phyloP scores from a whole-genome alignment of 2,329 filamentous ascomycete species.

The Colletotrichum viniferum region DNA sequence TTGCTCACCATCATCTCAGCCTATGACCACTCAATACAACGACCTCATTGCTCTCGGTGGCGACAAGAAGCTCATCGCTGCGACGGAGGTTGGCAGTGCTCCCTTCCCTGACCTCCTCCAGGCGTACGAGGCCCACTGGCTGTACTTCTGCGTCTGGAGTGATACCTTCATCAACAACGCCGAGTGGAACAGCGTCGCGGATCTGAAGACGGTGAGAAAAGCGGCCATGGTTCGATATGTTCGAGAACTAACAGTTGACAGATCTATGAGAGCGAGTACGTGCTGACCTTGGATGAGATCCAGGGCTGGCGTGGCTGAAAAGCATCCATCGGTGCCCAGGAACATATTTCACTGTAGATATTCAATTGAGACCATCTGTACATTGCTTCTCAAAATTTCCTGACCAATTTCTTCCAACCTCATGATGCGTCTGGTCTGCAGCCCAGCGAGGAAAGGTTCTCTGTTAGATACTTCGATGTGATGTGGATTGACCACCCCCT shows the following conservation, averaged over 20 bases:
- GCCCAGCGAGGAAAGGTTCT: neutral
- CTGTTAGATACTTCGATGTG: neutral
- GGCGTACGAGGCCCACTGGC: conserved; percentile 51
- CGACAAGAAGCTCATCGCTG: conserved; percentile 52
- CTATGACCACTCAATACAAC: conserved; percentile 48
- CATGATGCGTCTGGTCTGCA: neutral
- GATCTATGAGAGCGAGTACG: conserved; percentile 36
- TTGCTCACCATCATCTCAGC: conserved; percentile 22
- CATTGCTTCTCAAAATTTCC: neutral
- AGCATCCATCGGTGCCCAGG: neutral
- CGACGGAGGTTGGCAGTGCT: conserved; percentile 50
- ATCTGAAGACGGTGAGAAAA: conserved; percentile 37
- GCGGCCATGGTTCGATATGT: fast-evolving
- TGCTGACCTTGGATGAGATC: conserved; percentile 38
- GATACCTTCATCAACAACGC: conserved; percentile 46
- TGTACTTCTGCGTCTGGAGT: conserved; percentile 51
- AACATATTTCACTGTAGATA: conserved; percentile 2
- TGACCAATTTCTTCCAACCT: neutral
- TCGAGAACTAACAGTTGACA: neutral
- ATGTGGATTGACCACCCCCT: neutral
- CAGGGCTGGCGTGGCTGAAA: conserved; percentile 32
- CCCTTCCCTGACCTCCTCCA: conserved; percentile 45
- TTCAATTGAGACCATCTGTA: neutral
- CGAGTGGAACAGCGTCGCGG: conserved; percentile 42
- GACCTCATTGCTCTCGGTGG: conserved; percentile 43